Conservation (phyloP, 2,329 filamentous ascomycete species). For the Cordyceps pruinosa region DNA sequence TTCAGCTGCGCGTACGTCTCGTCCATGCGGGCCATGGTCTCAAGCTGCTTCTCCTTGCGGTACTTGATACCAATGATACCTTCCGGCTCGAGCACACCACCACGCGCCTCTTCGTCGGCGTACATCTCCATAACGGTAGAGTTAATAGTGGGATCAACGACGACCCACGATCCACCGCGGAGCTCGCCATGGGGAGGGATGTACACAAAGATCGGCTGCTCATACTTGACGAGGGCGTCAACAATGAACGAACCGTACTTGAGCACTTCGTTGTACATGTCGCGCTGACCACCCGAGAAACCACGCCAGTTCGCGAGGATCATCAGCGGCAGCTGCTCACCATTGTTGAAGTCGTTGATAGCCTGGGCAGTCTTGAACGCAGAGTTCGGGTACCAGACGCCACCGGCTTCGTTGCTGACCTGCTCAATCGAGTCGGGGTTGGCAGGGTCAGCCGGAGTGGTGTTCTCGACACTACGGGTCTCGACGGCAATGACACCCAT, state of each 20-base stretch:
- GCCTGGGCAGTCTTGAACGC: constrained; percentile 99
- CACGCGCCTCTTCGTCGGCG: constrained; percentile 86
- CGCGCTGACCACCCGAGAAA: constrained; percentile 98
- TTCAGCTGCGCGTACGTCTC: constrained; percentile 75
- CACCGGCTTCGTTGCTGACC: constrained; percentile 88
- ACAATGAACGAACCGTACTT: constrained; percentile 99
- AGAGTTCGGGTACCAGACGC: constrained; percentile 99
- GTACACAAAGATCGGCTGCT: constrained; percentile 98
- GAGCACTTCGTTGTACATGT: constrained; percentile 99
- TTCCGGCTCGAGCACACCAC: constrained; percentile 95
- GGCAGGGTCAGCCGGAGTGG: constrained; percentile 91
- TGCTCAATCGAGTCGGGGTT: constrained; percentile 98
- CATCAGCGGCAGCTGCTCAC: constrained; percentile 96
- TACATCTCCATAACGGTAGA: constrained; percentile 98
- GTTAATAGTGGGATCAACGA: constrained; percentile 98
- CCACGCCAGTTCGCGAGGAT: constrained; percentile 99
- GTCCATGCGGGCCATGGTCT: constrained; percentile 94
- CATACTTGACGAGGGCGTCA: constrained; percentile 93
- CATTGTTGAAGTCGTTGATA: constrained; percentile 98
- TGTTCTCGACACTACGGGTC: constrained; percentile 91
- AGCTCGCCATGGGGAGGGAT: constrained; percentile 95
- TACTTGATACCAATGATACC: constrained; percentile 99
- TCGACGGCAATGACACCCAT: constrained; percentile 98
- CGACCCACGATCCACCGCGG: constrained; percentile 98
- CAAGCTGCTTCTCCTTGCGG: constrained; percentile 92